These are phyloP conservation scores for Dothistroma pini DNA, from an alignment of 2,329 filamentous ascomycete species.

Conservation along the genomic window DNA sequence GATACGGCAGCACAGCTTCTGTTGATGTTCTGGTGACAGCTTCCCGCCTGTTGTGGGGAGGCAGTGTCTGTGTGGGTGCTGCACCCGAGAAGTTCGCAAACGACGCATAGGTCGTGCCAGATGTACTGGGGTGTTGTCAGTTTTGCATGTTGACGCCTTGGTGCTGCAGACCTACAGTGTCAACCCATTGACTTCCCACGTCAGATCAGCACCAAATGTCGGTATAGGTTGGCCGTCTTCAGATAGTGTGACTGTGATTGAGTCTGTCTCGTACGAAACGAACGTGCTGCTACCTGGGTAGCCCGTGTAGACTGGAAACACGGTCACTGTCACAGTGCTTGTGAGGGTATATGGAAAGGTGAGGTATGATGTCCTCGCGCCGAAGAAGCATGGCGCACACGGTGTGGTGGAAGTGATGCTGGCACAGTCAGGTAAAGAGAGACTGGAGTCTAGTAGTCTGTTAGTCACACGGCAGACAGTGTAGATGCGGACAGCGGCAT, in stretches of 20 bases:
- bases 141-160: background rate
- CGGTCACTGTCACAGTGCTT: slow-evolving; percentile 1
- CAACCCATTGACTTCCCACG: background rate
- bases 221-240: background rate
- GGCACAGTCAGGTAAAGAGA: background rate
- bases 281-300: background rate
- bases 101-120: slow-evolving; percentile 3
- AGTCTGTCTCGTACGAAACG: slow-evolving; percentile 2
- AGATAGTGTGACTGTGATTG: background rate
- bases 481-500: background rate
- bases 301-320: slow-evolving; percentile 2
- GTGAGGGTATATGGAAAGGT: slow-evolving; percentile 1
- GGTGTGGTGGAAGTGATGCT: slow-evolving; percentile 3
- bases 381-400: slow-evolving; percentile 3
- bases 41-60: background rate
- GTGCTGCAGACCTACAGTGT: background rate
- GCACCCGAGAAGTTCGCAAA: slow-evolving; percentile 2
- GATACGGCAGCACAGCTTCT: background rate
- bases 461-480: background rate
- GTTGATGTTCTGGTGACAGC: background rate
- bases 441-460: background rate
- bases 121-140: background rate
- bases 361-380: background rate
- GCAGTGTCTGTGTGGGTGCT: background rate
- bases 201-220: slow-evolving; percentile 1